Percentiles rank a stretch among this genome's conserved stretches.
These are phyloP conservation scores for Lipomyces sp. DNA, from an alignment of 805 yeast species.

Conservation along the genomic window DNA sequence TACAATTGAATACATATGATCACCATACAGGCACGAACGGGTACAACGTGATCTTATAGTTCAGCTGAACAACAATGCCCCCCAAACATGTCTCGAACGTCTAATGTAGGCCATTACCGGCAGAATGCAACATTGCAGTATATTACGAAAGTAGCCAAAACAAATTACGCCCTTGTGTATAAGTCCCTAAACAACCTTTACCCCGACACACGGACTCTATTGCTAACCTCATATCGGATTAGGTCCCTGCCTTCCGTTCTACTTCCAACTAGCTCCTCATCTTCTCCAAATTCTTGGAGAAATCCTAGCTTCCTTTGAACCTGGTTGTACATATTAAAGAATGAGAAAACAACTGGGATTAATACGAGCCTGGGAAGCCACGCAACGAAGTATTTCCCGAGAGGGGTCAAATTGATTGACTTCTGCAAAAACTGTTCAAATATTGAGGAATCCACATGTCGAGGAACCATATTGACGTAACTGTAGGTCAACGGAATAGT, in stretches of 20 bases:
- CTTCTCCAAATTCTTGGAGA: slow-evolving; percentile 40
- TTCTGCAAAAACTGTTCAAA: slow-evolving; percentile 74
- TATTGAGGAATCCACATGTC: slow-evolving; percentile 41
- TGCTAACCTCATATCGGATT: slow-evolving; percentile 24
- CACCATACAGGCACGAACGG: too few relatives aligned
- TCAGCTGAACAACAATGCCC: too few relatives aligned
- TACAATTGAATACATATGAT: too few relatives aligned
- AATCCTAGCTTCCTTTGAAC: slow-evolving; percentile 46
- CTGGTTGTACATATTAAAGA: slow-evolving; percentile 65
- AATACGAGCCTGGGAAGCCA: slow-evolving; percentile 72
- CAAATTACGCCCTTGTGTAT: too few relatives aligned
- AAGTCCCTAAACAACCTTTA: too few relatives aligned
- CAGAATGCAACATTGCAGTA: too few relatives aligned
- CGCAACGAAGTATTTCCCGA: slow-evolving; percentile 68
- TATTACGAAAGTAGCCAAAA: too few relatives aligned
- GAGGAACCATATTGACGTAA: slow-evolving; percentile 61
- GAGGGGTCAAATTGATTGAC: slow-evolving; percentile 69
- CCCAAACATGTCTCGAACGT: too few relatives aligned
- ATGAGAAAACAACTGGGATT: slow-evolving; percentile 63
- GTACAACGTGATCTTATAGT: too few relatives aligned
- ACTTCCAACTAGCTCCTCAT: slow-evolving; percentile 37
- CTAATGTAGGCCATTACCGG: too few relatives aligned
- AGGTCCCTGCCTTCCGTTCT: slow-evolving; percentile 31
- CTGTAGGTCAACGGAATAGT: slow-evolving; percentile 81
- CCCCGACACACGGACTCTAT: too few relatives aligned